Evolutionary conservation across 2,329 filamentous ascomycete genomes (phyloP), one percentile per base, ranked within the genome.

Genomic region (Pestalotiopsis fici): DNA sequence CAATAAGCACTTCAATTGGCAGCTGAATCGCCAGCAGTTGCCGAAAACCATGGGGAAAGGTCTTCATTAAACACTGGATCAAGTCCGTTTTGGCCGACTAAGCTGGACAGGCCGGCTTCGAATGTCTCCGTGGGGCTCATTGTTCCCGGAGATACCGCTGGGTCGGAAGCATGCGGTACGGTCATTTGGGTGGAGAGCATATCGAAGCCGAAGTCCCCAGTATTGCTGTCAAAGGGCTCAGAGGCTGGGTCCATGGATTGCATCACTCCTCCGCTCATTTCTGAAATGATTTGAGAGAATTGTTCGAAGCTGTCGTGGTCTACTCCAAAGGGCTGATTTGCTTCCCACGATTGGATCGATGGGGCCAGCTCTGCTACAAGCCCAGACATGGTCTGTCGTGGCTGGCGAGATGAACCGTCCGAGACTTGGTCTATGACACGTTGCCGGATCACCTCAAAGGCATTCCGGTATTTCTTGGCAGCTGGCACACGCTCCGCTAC

Each of bases 401-500:
- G 64, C 25, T 60, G 50, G 12, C 64, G 64, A n/a, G 25, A 59
- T 23, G 64, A 66, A 23, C 37, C 28, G 25, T 66, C 64, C 21
- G 65, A 55, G 39, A 67, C 35, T 50, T 67, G 59, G 25, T 67
- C 65, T 23, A 67, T 67, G 21, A 67, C 65, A 4, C 60, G 65
- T 47, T 68, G 66, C 13, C 47, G 65, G 18, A 68, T 68, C 2
- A 66, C 73, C 59, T 76, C 74, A 21, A 77, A 75, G 9, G 75
- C 71, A 55, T 76, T 74, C 31, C 75, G 70, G 47, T 77, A 77
- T 59, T 74, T 75, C 12, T 74, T 73, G 18, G 75, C 75, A 2
- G 72, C 72, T 2, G 69, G 69, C 68, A 74, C 74, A 65, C 75
- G 74, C 59, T 76, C 74, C 2, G 73, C 75, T n/a, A 76, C 75